Percentiles rank a stretch among this genome's conserved stretches.
Evolutionary conservation across 179 eudicot species (phyloP).

Genomic region (Amaranthus tricolor): DNA sequence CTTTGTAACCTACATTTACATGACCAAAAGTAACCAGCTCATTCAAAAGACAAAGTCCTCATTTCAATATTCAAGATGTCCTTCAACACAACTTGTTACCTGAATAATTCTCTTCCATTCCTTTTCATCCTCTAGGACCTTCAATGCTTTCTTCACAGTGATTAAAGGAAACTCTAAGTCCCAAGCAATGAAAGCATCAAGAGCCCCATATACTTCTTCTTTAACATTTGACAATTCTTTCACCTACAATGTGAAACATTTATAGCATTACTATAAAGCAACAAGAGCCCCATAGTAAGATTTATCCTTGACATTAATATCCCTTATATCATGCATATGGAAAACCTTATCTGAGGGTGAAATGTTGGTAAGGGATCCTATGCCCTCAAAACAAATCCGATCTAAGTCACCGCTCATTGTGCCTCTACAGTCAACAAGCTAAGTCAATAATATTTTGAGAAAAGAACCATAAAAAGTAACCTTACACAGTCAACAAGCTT

Average conservation of each 20-base stretch:
- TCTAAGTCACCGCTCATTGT: no score
- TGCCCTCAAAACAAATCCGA: no score
- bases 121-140: conserved; percentile 58
- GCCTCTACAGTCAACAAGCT: no score
- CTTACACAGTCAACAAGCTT: conserved; percentile 90
- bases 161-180: conserved; percentile 90
- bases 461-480: conserved; percentile 7
- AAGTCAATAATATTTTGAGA: neutral
- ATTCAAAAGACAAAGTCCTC: neutral
- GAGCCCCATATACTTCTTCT: conserved; percentile 97
- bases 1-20: conserved; percentile 59
- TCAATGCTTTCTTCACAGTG: conserved; percentile 85
- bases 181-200: conserved; percentile 95
- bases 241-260: conserved; percentile 41
- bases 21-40: neutral
- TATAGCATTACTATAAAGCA: neutral
- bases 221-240: conserved; percentile 90
- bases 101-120: conserved; percentile 95
- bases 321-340: no score
- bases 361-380: no score
- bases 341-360: no score
- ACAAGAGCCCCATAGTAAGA: no score
- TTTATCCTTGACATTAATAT: no score
- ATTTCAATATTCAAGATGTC: neutral
- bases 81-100: conserved; percentile 36